A percentile compares a stretch with the other conserved stretches of the same genome.
These are phyloP conservation scores for Ogataea trehaloabstinens DNA, from an alignment of 805 yeast genomes.

Conservation along the genomic window DNA sequence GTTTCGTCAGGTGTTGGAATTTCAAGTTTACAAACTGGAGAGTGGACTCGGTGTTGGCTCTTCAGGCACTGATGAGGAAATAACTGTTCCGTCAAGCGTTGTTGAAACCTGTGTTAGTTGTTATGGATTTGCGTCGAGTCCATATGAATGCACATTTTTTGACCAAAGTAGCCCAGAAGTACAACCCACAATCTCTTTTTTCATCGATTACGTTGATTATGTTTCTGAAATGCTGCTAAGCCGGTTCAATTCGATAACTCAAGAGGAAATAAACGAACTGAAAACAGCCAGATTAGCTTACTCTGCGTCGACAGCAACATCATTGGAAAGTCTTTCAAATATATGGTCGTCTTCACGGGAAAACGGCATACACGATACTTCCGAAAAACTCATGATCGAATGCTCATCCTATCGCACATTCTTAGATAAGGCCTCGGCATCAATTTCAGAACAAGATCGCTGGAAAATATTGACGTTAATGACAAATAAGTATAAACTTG, in stretches of 20 bases:
- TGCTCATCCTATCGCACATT: constrained; percentile 43
- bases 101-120: constrained; percentile 28
- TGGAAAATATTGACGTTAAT: constrained; percentile 43
- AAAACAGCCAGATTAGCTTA: constrained; percentile 30
- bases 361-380: constrained; percentile 24
- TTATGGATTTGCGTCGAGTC: constrained; percentile 24
- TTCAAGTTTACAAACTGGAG: constrained; percentile 19
- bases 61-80: constrained; percentile 18
- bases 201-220: constrained; percentile 18
- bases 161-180: constrained; percentile 5
- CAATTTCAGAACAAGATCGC: constrained; percentile 19
- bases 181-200: constrained; percentile 3
- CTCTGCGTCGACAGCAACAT: constrained; percentile 28
- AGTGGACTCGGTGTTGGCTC: too few relatives aligned
- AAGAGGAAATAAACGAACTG: constrained; percentile 32
- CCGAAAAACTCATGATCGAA: constrained; percentile 41
- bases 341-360: constrained; percentile 34
- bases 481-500: constrained; percentile 36
- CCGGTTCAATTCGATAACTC: constrained; percentile 26
- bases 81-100: constrained; percentile 25
- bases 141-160: constrained; percentile 20
- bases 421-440: constrained; percentile 29
- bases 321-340: constrained; percentile 26
- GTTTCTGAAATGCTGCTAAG: constrained; percentile 8
- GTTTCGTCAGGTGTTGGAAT: constrained; percentile 28